Evolutionary conservation across 495 filamentous ascomycete species (phyloP).

Genomic region (Podospora bellae-mahoneyi): DNA sequence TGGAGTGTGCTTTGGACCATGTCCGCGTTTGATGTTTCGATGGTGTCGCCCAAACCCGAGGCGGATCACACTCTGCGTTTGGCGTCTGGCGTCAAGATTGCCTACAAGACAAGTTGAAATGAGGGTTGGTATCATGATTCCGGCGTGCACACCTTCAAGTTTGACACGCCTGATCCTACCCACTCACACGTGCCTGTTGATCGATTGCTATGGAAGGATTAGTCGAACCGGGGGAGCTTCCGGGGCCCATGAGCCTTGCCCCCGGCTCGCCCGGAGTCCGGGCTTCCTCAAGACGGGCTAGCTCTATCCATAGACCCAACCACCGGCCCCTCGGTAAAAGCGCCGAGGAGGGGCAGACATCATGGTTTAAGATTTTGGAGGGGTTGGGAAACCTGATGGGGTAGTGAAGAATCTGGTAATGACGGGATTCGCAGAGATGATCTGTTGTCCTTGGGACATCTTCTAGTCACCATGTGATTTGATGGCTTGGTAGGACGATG

Average conservation of each 20-base stretch:
- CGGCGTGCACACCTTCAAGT: background rate
- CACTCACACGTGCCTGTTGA: background rate
- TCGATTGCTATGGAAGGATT: background rate
- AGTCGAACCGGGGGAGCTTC: constrained; percentile 6
- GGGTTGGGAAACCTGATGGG: constrained; percentile 3
- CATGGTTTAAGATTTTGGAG: constrained; percentile 2
- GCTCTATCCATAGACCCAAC: constrained; percentile 5
- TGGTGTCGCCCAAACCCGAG: background rate
- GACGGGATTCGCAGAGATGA: background rate
- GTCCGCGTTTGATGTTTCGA: background rate
- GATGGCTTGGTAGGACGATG: background rate
- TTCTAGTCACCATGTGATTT: background rate
- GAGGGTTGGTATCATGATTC: background rate
- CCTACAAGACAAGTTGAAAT: background rate
- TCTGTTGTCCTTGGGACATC: background rate
- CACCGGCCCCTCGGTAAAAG: constrained; percentile 9
- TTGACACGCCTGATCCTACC: background rate
- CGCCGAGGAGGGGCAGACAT: constrained; percentile 7
- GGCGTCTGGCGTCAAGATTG: background rate
- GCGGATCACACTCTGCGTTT: background rate
- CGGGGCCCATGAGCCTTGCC: background rate
- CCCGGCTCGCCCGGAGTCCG: constrained; percentile 5
- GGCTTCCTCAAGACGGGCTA: constrained; percentile 5
- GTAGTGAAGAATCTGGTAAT: background rate
- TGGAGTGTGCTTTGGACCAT: background rate